Evolutionary conservation across 192 early-diverging fungal species (phyloP).

Genomic region (Coemansia sp.): DNA sequence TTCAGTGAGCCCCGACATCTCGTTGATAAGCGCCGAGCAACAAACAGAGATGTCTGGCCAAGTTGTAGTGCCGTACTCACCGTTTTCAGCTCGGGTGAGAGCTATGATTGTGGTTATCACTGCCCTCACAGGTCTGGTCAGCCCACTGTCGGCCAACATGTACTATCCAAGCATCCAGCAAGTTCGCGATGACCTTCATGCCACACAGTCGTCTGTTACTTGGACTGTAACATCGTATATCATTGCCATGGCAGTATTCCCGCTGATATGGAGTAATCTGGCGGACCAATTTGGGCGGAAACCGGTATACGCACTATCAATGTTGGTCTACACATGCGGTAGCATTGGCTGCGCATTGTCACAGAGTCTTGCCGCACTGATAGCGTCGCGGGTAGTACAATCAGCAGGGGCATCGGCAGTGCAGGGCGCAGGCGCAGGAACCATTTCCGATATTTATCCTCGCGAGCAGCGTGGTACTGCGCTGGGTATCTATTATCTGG

Average conservation of each 20-base stretch:
- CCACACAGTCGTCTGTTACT: conserved; percentile 36
- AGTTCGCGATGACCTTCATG: conserved; percentile 43
- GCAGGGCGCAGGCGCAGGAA: conserved; percentile 52
- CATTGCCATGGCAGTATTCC: conserved; percentile 54
- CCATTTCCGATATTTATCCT: conserved; percentile 57
- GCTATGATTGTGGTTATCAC: conserved; percentile 42
- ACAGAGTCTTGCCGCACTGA: conserved; percentile 25
- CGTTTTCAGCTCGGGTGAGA: conserved; percentile 27
- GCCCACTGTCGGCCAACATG: conserved; percentile 55
- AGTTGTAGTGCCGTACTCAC: conserved; percentile 39
- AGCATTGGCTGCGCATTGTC: conserved; percentile 55
- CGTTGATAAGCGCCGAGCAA: not conserved
- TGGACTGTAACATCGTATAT: conserved; percentile 53
- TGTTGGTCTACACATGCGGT: conserved; percentile 45
- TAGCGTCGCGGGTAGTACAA: conserved; percentile 52
- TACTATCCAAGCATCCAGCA: conserved; percentile 49
- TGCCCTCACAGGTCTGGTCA: conserved; percentile 47
- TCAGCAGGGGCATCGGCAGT: conserved; percentile 53
- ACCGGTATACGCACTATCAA: conserved; percentile 41
- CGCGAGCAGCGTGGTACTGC: conserved; percentile 56
- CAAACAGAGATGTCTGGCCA: not conserved
- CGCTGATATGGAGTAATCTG: conserved; percentile 56
- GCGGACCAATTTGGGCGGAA: conserved; percentile 56
- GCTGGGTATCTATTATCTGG: conserved; percentile 55
- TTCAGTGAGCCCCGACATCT: not conserved